Base-by-base conservation (phyloP, 352 stramenopile species). In the Pythium pectinolyticum region DNA sequence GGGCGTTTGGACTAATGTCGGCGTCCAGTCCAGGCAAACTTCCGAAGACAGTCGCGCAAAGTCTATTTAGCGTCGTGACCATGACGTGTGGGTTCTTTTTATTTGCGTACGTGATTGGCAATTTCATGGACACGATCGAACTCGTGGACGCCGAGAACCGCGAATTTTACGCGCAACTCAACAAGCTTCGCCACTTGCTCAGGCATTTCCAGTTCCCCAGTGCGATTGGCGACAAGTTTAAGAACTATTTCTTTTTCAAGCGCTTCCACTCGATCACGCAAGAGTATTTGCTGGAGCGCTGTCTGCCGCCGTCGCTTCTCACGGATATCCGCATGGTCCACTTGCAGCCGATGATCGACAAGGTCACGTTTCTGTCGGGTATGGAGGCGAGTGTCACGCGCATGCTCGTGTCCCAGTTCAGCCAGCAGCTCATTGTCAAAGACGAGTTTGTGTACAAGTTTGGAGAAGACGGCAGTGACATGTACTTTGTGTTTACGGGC, bases 401-500 rank as follows among this genome's bases (percentile, higher is more conserved):
- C 5, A 88, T 90, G 81, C 63, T 92, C 9, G 81, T 92, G 5
- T 73, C 77, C 2, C 80, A 89, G 41, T 88, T 92, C 56, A 83
- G 60, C 56, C 83, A 92, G 25, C 58, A 86, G 5, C 63, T 90
- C 34, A 60, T 89, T 5, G 70, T 88, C 11, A 76, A 77, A 28
- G 75, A 84, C 19, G 76, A 92, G 45, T 88, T 80, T 41, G 77
- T 92, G 5, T 90, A 77, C 69, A 79, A 72, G 31, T 84, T 78
- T 22, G 75, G 74, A 6, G 79, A 92, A 54, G 59, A 84, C 64
- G 81, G 81, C 7, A 80, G 68, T 22, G 81, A 90, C 45, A 92
- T 92, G 81, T 90, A 76, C 51, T 90, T 92, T 28, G 80, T 92
- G 0, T 92, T 88, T 56, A 79, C 80, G 17, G 81, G 83, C 10